A percentile compares a stretch with the other conserved stretches of the same genome.
phyloP scores from a whole-genome alignment of 768 basidiomycete species.

The Russula vinacea region DNA sequence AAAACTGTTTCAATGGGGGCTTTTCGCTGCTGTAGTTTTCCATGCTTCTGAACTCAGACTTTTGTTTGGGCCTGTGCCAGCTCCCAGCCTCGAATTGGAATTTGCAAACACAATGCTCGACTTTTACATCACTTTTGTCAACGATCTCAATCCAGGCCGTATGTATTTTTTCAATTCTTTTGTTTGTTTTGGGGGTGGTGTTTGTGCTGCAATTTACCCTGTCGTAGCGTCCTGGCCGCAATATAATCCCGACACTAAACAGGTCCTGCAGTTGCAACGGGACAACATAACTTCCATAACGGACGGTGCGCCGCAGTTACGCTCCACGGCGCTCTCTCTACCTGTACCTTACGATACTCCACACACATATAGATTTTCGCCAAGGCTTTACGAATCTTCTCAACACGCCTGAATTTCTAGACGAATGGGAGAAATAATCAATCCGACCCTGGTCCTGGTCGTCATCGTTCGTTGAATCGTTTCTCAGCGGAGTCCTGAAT shows the following conservation, averaged over 20 bases:
- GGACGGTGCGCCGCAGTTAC: constrained; percentile 44
- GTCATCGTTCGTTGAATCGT: not conserved
- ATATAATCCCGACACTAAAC: constrained; percentile 38
- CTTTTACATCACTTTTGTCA: constrained; percentile 56
- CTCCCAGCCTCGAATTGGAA: constrained; percentile 39
- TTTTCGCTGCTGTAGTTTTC: constrained; percentile 37
- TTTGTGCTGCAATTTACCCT: not conserved
- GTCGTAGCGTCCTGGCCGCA: constrained; percentile 47
- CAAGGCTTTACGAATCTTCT: constrained; percentile 14
- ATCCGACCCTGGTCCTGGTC: not conserved
- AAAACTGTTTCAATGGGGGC: not conserved
- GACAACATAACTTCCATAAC: constrained; percentile 52
- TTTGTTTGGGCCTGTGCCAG: constrained; percentile 49
- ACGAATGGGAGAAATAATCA: constrained; percentile 16
- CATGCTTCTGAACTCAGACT: constrained; percentile 50
- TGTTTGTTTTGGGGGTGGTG: not conserved
- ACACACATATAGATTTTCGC: constrained; percentile 23
- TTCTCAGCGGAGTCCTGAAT: not conserved
- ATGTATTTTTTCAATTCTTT: constrained; percentile 27
- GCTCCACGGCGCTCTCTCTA: not conserved
- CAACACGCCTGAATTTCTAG: constrained; percentile 11
- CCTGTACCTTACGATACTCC: not conserved
- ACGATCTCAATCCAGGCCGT: constrained; percentile 57
- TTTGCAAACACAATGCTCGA: constrained; percentile 50
- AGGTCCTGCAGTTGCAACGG: constrained; percentile 49